phyloP scores from a whole-genome alignment of 2,329 filamentous ascomycete species.

The Colletotrichum horii region DNA sequence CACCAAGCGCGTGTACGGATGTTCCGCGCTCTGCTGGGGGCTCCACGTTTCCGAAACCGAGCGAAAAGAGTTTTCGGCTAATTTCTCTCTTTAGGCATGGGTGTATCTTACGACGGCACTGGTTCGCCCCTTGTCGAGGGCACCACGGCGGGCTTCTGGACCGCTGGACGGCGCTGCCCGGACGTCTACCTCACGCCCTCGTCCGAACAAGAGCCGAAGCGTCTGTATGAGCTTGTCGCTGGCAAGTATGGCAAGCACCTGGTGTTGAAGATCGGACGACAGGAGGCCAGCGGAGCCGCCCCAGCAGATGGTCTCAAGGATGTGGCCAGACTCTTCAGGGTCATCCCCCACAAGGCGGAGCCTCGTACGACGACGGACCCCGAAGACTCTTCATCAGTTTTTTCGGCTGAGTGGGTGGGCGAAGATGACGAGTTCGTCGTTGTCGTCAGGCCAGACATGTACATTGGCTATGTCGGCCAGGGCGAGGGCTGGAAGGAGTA shows the following conservation, averaged over 20 bases:
- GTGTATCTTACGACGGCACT: conserved; percentile 42
- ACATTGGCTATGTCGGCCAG: conserved; percentile 39
- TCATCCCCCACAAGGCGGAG: neutral
- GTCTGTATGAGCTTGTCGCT: conserved; percentile 34
- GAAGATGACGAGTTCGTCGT: conserved; percentile 32
- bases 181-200: conserved; percentile 33
- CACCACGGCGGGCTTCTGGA: conserved; percentile 39
- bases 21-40: neutral
- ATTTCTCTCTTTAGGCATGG: conserved; percentile 37
- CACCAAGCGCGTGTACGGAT: neutral
- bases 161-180: conserved; percentile 41
- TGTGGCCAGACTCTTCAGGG: conserved; percentile 12
- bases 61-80: neutral
- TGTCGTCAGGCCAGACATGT: conserved; percentile 46
- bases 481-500: conserved; percentile 32
- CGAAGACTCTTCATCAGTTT: conserved; percentile 19
- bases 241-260: conserved; percentile 35
- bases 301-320: neutral
- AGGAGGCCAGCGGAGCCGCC: neutral
- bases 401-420: conserved; percentile 34
- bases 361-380: neutral
- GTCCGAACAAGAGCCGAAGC: conserved; percentile 17
- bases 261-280: conserved; percentile 26
- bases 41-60: neutral
- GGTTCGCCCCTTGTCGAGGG: conserved; percentile 38